Evolutionary conservation across 768 basidiomycete genomes (phyloP).

Genomic region (Mycena albidolilacea): DNA sequence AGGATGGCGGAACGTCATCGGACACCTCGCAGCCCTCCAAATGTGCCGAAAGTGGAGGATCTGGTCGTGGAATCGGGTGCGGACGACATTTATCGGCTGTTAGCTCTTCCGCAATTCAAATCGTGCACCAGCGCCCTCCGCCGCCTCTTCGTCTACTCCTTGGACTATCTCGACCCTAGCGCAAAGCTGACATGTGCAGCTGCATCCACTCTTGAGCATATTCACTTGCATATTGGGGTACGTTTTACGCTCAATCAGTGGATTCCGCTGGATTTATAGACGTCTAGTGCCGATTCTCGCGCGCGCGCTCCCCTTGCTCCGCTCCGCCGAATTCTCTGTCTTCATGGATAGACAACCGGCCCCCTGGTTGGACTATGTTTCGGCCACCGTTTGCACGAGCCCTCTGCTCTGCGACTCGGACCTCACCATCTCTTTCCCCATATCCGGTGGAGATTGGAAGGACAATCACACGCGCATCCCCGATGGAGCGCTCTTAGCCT

Average conservation of each 20-base stretch:
- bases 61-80: not conserved
- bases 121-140: not conserved
- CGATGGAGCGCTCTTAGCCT: too few relatives aligned
- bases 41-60: not conserved
- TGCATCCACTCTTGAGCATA: not conserved
- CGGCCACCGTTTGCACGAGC: not conserved
- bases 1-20: too few relatives aligned
- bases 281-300: not conserved
- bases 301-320: not conserved
- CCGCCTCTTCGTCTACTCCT: not conserved
- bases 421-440: too few relatives aligned
- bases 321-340: not conserved
- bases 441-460: too few relatives aligned
- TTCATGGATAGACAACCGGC: not conserved
- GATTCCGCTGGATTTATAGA: too few relatives aligned
- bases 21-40: too few relatives aligned
- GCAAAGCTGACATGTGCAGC: not conserved
- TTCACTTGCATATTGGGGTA: not conserved
- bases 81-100: not conserved
- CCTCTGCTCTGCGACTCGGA: too few relatives aligned
- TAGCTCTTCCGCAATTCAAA: not conserved
- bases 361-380: not conserved
- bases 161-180: not conserved
- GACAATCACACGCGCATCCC: too few relatives aligned
- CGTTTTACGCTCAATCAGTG: too few relatives aligned